Evolutionary conservation across 106 monocot genomes (phyloP).

Genomic region (Triglochin maritima): DNA sequence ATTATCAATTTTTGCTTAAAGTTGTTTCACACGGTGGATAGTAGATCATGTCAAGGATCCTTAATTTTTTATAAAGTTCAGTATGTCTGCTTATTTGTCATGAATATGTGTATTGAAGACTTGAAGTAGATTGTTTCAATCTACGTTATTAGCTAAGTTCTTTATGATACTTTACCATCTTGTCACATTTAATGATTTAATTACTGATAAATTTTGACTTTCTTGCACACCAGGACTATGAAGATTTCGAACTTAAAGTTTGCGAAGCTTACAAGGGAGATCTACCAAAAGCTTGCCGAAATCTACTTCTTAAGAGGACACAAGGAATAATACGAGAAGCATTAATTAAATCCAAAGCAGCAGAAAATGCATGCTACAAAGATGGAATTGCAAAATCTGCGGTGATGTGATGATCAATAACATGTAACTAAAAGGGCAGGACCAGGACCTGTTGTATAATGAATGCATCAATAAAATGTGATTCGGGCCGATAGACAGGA

Average conservation of each 20-base stretch:
- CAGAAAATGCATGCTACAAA: conserved; percentile 1
- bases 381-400: conserved; percentile 1
- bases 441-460: too few species aligned
- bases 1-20: too few species aligned
- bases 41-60: not conserved
- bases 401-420: not conserved
- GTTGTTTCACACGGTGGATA: not conserved
- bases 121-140: not conserved
- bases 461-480: too few species aligned
- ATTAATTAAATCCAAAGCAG: not conserved
- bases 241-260: conserved; percentile 10
- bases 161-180: not conserved
- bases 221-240: conserved; percentile 7
- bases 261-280: conserved; percentile 23
- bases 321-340: too few species aligned
- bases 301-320: not conserved
- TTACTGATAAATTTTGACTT: not conserved
- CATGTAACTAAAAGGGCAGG: not conserved
- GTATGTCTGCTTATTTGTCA: not conserved
- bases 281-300: conserved; percentile 15
- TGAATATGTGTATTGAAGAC: not conserved
- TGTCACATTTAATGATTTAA: not conserved
- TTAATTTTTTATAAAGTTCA: not conserved
- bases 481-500: too few species aligned
- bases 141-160: not conserved